These are phyloP conservation scores for Aureobasidium subglaciale DNA, from an alignment of 2,329 filamentous ascomycete genomes.

Conservation along the genomic window DNA sequence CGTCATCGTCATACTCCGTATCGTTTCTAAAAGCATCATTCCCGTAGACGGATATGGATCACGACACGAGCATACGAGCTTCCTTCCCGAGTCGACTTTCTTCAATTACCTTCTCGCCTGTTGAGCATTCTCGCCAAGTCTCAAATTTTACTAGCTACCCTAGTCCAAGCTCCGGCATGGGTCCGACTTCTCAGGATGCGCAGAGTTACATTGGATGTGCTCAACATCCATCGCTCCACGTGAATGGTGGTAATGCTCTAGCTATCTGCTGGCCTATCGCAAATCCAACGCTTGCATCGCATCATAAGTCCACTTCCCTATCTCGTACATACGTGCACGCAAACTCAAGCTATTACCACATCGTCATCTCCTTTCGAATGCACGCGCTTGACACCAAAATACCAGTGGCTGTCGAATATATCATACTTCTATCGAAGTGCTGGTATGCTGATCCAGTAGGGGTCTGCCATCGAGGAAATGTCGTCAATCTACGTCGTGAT, in stretches of 20 bases:
- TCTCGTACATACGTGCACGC: background rate
- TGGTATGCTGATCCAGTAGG: background rate
- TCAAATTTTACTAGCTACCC: slow-evolving; percentile 8
- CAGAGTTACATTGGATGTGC: slow-evolving; percentile 10
- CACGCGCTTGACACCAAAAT: background rate
- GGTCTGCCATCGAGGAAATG: background rate
- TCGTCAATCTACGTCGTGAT: slow-evolving; percentile 7
- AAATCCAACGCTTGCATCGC: background rate
- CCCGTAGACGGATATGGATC: slow-evolving; percentile 7
- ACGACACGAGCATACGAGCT: slow-evolving; percentile 15
- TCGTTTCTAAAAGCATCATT: slow-evolving; percentile 6
- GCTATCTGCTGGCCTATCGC: slow-evolving; percentile 7
- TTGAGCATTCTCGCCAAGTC: slow-evolving; percentile 2
- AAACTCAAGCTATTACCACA: background rate
- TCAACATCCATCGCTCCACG: slow-evolving; percentile 1
- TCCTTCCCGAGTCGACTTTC: background rate
- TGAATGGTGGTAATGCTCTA: background rate
- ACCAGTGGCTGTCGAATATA: background rate
- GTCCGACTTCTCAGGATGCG: background rate
- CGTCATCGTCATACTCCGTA: background rate
- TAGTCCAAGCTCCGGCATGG: slow-evolving; percentile 12
- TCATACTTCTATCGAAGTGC: background rate
- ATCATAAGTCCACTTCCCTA: background rate
- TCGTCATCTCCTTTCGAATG: background rate
- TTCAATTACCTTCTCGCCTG: background rate